phyloP scores from a whole-genome alignment of 108 stramenopile species.

The Cyclotella atomus region DNA sequence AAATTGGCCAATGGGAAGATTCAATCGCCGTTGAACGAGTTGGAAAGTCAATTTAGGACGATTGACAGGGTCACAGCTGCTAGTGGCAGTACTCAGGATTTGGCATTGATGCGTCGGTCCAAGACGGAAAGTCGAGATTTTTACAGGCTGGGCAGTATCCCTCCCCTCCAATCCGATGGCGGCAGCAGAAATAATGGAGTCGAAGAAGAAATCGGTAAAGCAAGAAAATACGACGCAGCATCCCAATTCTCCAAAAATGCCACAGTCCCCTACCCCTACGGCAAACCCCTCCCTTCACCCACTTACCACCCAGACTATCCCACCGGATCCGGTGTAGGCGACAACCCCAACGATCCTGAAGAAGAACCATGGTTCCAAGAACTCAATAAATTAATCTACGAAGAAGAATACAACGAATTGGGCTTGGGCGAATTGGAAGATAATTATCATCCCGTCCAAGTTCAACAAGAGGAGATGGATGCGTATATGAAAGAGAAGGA shows the following conservation, averaged over 20 bases:
- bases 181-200: not conserved
- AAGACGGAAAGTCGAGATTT: slow-evolving; percentile 48
- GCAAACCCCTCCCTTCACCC: slow-evolving; percentile 29
- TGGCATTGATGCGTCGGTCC: slow-evolving; percentile 60
- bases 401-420: slow-evolving; percentile 43
- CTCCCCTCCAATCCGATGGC: slow-evolving; percentile 9
- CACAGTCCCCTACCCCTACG: slow-evolving; percentile 31
- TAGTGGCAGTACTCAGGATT: slow-evolving; percentile 76
- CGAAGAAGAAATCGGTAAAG: slow-evolving; percentile 42
- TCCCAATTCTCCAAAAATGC: slow-evolving; percentile 45
- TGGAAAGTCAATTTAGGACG: slow-evolving; percentile 62
- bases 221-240: slow-evolving; percentile 56
- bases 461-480: slow-evolving; percentile 45
- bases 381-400: slow-evolving; percentile 40
- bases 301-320: slow-evolving; percentile 47
- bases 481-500: slow-evolving; percentile 43
- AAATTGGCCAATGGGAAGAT: not conserved
- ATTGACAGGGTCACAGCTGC: slow-evolving; percentile 75
- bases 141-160: slow-evolving; percentile 25
- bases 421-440: slow-evolving; percentile 45
- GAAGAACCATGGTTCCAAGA: slow-evolving; percentile 50
- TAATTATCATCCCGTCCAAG: slow-evolving; percentile 26
- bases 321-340: slow-evolving; percentile 21
- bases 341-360: slow-evolving; percentile 37
- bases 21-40: slow-evolving; percentile 44